These are phyloP conservation scores for Coniferiporia weirii DNA, from an alignment of 1,284 basidiomycete genomes.

Conservation along the genomic window DNA sequence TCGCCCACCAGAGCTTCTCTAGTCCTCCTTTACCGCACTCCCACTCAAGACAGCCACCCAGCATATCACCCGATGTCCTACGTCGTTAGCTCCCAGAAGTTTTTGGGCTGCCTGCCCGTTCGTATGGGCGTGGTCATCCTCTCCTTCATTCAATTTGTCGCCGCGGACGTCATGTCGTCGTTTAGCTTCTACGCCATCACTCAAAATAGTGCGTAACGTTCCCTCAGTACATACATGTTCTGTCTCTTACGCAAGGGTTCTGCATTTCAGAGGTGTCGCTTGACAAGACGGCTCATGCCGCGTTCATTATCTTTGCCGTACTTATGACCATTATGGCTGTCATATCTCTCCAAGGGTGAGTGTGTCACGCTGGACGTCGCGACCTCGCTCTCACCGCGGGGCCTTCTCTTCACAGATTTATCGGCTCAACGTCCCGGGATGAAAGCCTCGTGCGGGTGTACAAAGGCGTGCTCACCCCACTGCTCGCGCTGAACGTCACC, in stretches of 20 bases:
- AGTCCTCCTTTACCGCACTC: background rate
- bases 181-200: constrained; percentile 13
- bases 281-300: constrained; percentile 5
- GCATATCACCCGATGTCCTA: constrained; percentile 1
- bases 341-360: constrained; percentile 21
- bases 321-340: constrained; percentile 20
- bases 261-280: background rate
- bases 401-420: constrained; percentile 13
- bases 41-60: too few relatives aligned
- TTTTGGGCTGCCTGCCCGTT: constrained; percentile 26
- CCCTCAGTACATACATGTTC: background rate
- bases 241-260: background rate
- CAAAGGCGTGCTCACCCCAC: constrained; percentile 16
- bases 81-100: constrained; percentile 19
- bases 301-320: constrained; percentile 18
- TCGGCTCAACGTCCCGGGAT: constrained; percentile 23
- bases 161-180: constrained; percentile 16
- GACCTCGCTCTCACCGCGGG: background rate
- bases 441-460: constrained; percentile 23
- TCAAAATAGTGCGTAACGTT: constrained; percentile 9
- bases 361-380: background rate
- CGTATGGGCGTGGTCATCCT: constrained; percentile 26
- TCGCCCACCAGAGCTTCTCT: too few relatives aligned
- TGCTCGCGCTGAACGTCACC: constrained; percentile 9
- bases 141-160: constrained; percentile 16